Evolutionary conservation across 148 eudicot genomes (phyloP).

Genomic region (Fallopia convolvulus): DNA sequence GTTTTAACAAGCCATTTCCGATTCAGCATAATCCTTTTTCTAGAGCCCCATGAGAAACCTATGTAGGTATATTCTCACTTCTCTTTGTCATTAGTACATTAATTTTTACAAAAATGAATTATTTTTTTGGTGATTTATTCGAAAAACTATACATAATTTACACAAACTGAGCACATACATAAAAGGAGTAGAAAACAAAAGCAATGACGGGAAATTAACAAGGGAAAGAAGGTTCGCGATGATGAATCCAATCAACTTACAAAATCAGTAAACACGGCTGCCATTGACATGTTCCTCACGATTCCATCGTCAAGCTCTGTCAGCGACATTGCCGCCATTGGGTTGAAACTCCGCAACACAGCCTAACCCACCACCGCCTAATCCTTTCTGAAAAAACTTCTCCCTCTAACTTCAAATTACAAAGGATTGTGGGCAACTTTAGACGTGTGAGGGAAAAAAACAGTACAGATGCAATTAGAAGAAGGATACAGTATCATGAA

Average conservation of each 20-base stretch:
- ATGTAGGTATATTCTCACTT: neutral
- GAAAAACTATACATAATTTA: neutral
- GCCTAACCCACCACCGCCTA: neutral
- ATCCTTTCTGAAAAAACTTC: neutral
- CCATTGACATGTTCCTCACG: constrained; percentile 68
- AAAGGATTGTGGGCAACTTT: neutral
- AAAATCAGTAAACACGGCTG: constrained; percentile 75
- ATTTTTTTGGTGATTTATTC: neutral
- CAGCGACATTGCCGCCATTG: constrained; percentile 31
- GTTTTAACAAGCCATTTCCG: neutral
- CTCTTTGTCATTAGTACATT: neutral
- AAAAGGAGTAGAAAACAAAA: constrained; percentile 1
- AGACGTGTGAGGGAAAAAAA: neutral
- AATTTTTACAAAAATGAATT: neutral
- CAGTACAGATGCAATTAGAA: neutral
- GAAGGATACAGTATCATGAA: neutral
- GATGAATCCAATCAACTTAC: constrained; percentile 26
- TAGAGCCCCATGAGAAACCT: neutral
- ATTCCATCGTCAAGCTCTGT: constrained; percentile 60
- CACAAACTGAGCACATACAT: neutral
- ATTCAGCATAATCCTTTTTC: neutral
- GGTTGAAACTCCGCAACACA: neutral
- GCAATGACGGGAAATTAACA: neutral
- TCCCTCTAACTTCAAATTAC: neutral
- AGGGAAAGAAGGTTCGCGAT: neutral